Base-by-base conservation (phyloP, 2,329 filamentous ascomycete genomes). In the Hirsutella rhossiliensis region DNA sequence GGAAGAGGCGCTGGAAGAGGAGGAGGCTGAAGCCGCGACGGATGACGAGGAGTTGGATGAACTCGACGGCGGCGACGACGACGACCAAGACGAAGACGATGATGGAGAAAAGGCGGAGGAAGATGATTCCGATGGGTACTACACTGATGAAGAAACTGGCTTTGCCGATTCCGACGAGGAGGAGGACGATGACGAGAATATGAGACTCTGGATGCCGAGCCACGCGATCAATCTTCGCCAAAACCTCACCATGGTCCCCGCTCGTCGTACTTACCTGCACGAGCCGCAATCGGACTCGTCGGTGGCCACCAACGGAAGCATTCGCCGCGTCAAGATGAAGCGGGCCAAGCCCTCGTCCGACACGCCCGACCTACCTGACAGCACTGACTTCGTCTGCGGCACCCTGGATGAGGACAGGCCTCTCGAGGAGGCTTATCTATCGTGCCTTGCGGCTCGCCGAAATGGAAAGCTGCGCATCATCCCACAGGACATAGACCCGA, bases 381-480 rank as follows among this genome's bases (percentile, higher is more conserved):
- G 89, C 63, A 97, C 92, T 13, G 92, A 98, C 62, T 98, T 98
- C 52, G 92, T 98, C n/a, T 97, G 92, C 57, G 92, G 92, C 46
- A 98, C 92, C 1, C 72, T 98, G 18, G 92, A 98, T 52, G 92
- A 98, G 63, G 92, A 98, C 57, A 81, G 87, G 38, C 87, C 88
- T 3, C 67, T 97, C n/a, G 92, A 98, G 60, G 87, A 89, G 52
- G 90, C 87, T 1, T 98, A 96, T 61, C 75, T 94, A 45, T 85
- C 86, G 2, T 87, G 84, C 54, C 74, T 94, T 46, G 84, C 89
- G 56, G 81, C 86, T 44, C 82, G 85, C 52, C 83, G 88, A 54
- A 82, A 82, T 40, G 81, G 83, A 52, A 95, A 89, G 66, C 83
- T 89, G 48, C 80, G 84, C 49, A 61, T 78, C 28, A 87, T 90